A percentile compares a stretch with the other conserved stretches of the same genome.
Conservation (phyloP, 2,329 filamentous ascomycete species). For the Colletotrichum sp. region DNA sequence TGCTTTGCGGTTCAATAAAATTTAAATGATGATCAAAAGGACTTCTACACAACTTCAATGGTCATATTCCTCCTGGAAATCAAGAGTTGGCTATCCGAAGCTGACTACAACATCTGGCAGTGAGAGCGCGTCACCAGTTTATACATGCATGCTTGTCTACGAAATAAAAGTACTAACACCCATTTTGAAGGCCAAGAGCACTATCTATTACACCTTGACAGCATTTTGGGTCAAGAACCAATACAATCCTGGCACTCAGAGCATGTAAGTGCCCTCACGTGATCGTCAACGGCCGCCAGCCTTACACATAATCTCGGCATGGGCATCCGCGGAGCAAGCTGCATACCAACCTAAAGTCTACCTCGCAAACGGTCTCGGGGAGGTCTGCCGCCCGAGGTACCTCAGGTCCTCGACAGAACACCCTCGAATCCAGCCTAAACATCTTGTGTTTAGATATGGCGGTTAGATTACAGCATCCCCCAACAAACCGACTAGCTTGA, state of each 20-base stretch:
- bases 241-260: not conserved
- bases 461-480: not conserved
- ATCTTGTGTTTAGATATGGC: not conserved
- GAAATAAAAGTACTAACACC: not conserved
- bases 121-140: not conserved
- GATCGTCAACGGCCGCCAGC: not conserved
- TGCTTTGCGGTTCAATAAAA: slow-evolving; percentile 14
- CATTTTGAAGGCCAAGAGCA: not conserved
- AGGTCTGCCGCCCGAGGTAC: not conserved
- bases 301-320: not conserved
- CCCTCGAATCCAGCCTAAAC: not conserved
- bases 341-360: not conserved
- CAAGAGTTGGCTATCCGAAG: fast-evolving
- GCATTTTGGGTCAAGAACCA: not conserved
- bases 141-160: not conserved
- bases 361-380: not conserved
- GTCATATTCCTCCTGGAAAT: not conserved
- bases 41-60: not conserved
- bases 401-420: not conserved
- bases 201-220: not conserved
- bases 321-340: not conserved
- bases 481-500: not conserved
- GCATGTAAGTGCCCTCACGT: not conserved
- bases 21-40: not conserved
- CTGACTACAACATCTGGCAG: not conserved